Evolutionary conservation across 805 yeast species (phyloP), one percentile per base, ranked within the genome.

Genomic region (Candida tibetensis): DNA sequence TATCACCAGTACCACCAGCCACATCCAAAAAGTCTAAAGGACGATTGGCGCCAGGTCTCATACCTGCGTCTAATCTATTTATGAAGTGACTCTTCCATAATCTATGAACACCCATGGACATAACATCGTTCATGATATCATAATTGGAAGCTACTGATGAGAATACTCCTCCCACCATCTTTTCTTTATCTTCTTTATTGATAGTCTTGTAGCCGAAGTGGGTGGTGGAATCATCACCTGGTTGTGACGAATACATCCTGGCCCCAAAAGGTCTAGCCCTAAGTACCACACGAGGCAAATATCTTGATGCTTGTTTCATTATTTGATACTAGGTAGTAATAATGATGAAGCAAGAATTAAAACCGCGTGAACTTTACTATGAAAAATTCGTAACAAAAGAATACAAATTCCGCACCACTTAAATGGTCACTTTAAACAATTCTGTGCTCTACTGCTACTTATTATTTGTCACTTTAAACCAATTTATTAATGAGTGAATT

Each of bases 1-100:
- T 91, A 57, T 93, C 99, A 32, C 99, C 99, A 8, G 98, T 88
- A 17, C 99, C 99, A 42, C 99, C 99, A 18, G 99, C 99, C 40
- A 93, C 98, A 62, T 93, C 99, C 46, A 93, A 73, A 55, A 93
- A 91, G 41, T 81, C 78, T 52, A 93, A 69, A 3, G 96, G 96
- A 47, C 82, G 77, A 10, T 68, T 60, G 10, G 79, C 76, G 32
- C 91, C 95, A 4, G 95, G 91, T 56, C 98, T 77, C 70, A 79
- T 80, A 23, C 99, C 99, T 30, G 97, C 95, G 57, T 93, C 96
- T 40, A 93, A 69, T 48, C 86, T 79, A 51, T 80, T 74, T 53
- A 93, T 89, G 58, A 93, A 84, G 57, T 90, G 95, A 55, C 77
- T 79, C 58, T 93, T 93, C 99, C 99, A 93, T 32, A 91, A 69